Evolutionary conservation across 192 early-diverging fungal genomes (phyloP).

Genomic region (Umbelopsis sp.): DNA sequence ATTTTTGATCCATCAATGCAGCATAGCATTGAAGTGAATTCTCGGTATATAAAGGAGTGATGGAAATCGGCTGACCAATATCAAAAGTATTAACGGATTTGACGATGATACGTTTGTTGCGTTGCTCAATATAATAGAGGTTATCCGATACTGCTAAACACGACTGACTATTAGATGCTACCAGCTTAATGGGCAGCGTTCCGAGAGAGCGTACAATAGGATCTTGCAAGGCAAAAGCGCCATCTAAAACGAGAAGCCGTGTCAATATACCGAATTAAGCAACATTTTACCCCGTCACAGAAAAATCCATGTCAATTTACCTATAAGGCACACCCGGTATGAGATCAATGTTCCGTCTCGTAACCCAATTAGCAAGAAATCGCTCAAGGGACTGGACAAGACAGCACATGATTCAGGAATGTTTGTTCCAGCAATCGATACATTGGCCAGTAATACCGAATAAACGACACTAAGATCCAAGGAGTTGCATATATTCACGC

Average conservation of each 20-base stretch:
- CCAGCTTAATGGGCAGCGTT: neutral
- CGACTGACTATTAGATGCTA: neutral
- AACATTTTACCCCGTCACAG: no score
- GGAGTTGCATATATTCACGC: neutral
- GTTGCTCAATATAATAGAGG: neutral
- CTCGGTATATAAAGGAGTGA: neutral
- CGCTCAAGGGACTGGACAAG: neutral
- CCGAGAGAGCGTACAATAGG: neutral
- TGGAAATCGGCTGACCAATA: neutral
- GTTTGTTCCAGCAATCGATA: conserved; percentile 5
- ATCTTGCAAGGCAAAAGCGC: neutral
- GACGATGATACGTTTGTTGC: conserved; percentile 3
- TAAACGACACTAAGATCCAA: neutral
- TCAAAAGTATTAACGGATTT: neutral
- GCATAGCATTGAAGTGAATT: neutral
- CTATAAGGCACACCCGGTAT: neutral
- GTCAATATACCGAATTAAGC: neutral
- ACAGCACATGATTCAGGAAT: conserved; percentile 7
- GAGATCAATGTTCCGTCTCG: conserved; percentile 13
- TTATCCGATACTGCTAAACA: neutral
- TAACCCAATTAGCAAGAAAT: neutral
- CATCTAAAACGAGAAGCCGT: neutral
- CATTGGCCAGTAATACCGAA: neutral
- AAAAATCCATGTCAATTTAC: neutral
- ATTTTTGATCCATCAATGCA: conserved; percentile 8